Evolutionary conservation across 371 early-diverging fungal genomes (phyloP), one percentile per base, ranked within the genome.

Genomic region (Furculomyces boomerangus): DNA sequence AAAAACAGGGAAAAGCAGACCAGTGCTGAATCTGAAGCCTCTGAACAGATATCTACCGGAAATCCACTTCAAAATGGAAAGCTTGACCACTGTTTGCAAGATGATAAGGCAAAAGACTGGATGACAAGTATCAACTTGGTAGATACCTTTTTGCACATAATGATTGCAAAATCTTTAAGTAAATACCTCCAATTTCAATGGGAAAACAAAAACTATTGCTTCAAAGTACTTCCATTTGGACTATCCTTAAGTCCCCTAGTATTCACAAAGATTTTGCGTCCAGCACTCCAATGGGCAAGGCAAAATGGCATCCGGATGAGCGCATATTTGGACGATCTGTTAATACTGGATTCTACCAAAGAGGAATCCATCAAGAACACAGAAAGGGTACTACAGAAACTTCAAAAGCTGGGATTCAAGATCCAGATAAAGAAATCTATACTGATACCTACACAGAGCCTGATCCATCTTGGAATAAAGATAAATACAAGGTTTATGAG

Each of bases 401-500:
- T 67, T 25, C 30, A 32, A 0, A 50, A 49, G 7, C 64, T 67
- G 1, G 68, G 68, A 2, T 67, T 67, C 30, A 45, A 66, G 47
- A 63, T 67, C 35, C 61, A 67, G 35, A 40, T 49, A 52, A 24
- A 50, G 10, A 56, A 64, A 0, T 67, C 68, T 0, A 60, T 57
- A 31, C 40, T 67, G 30, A 18, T 59, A 45, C 68, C 68, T 0
- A 63, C 60, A 50, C 68, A 67, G 51, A 62, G 57, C 58, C 66
- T 66, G 50, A 35, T 59, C 24, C 62, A 66, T 53, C 57, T 67
- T 8, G 68, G 68, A 0, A 66, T 67, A 32, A 62, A 63, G 22
- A 66, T 67, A 45, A 67, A 67, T 30, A 66, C 67, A 24, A 3
- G 1, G 3, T 22, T 14, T 2, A 56, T 48, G 60, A 30, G 18